phyloP scores from a whole-genome alignment of 176 grass and related monocot species.

The Musa beccarii region DNA sequence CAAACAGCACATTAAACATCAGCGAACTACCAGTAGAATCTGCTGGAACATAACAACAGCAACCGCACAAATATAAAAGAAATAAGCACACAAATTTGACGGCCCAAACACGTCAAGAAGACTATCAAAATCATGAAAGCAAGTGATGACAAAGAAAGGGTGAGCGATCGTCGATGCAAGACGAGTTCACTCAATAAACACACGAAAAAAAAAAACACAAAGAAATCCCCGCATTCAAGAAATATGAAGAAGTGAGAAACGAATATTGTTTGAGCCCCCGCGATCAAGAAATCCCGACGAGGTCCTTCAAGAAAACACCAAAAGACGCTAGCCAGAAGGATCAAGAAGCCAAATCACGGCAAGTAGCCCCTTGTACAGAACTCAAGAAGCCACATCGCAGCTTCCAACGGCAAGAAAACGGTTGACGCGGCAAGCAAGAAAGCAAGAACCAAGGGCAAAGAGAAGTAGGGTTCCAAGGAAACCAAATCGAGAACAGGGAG shows the following conservation, averaged over 20 bases:
- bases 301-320: background rate
- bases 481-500: background rate
- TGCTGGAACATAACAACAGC: background rate
- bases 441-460: background rate
- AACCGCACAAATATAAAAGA: background rate
- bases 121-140: background rate
- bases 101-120: background rate
- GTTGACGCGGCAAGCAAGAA: background rate
- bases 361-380: background rate
- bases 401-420: too few relatives aligned
- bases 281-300: too few relatives aligned
- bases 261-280: too few relatives aligned
- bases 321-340: background rate
- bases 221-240: too few relatives aligned
- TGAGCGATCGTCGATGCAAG: background rate
- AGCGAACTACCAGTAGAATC: background rate
- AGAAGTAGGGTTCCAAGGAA: background rate
- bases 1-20: background rate
- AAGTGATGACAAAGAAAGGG: background rate
- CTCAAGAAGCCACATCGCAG: background rate
- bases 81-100: background rate
- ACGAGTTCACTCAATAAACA: too few relatives aligned
- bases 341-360: background rate
- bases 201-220: too few relatives aligned
- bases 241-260: too few relatives aligned